Base-by-base conservation (phyloP, 805 yeast genomes). In the Myxozyma sirexii region DNA sequence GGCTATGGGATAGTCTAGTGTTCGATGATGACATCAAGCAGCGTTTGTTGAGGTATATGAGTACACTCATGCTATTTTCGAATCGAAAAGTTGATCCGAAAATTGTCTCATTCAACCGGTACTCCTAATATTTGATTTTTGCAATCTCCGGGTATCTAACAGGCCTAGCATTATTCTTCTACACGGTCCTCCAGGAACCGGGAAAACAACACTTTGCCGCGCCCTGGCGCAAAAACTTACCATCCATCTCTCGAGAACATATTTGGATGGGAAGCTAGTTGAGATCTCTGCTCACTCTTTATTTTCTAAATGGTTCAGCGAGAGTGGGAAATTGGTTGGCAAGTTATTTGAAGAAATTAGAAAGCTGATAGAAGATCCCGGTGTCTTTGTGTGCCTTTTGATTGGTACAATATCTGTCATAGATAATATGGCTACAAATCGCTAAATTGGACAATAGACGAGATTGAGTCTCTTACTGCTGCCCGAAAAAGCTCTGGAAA, bases 131-230 rank as follows among this genome's bases (percentile, higher is more conserved):
- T 26, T 23, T 38, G 37, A 8, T 50, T 27, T 15, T n/a, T n/a
- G 21, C 29, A 4, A 33, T 10, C 10, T 7, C n/a, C 27, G 15
- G 15, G 17, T 13, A 19, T 29, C 44, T 38, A 35, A 35, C 41
- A 23, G 8, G 12, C 2, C 12, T 39, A 56, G 65, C n/a, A 56
- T 73, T 4, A 56, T 72, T 12, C 52, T 74, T 4, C 63, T 78
- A 0, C 76, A 78, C 65, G 82, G 82, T 0, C 78, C 80, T 2
- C 80, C 82, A 3, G 82, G 82, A 0, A 76, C 80, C 1, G 82
- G 82, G 4, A 79, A 79, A 66, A 77, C 81, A 0, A 75, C 79
- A 1, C 53, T 78, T 3, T 76, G 79, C 45, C 76, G 69, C 45
- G 74, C 80, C 0, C 46, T 78, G 6, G 72, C 78, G 31, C 80